These are phyloP conservation scores for Lenzites betulinus DNA, from an alignment of 768 basidiomycete genomes.

Conservation along the genomic window DNA sequence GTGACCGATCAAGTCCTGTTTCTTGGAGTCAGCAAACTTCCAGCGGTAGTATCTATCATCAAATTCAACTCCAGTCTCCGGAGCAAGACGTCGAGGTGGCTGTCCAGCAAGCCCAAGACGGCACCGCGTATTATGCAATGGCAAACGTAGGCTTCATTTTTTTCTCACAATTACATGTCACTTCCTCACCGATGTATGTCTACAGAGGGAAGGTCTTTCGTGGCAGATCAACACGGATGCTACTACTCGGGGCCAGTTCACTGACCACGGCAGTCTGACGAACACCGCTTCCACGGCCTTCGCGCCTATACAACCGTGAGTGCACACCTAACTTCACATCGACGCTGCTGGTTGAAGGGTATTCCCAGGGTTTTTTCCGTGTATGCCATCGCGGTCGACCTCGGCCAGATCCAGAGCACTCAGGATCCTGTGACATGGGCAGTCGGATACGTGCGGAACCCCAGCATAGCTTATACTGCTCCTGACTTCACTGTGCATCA, in stretches of 20 bases:
- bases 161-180: not conserved
- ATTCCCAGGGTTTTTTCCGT: slow-evolving; percentile 17
- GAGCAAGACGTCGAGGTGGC: slow-evolving; percentile 2
- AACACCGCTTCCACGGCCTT: slow-evolving; percentile 11
- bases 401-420: slow-evolving; percentile 26
- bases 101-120: slow-evolving; percentile 17
- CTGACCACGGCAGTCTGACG: slow-evolving; percentile 17
- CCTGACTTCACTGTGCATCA: slow-evolving; percentile 12
- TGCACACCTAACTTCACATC: not conserved
- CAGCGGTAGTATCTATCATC: slow-evolving; percentile 11
- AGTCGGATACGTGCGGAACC: slow-evolving; percentile 31
- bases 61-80: slow-evolving; percentile 9
- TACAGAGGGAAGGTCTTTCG: slow-evolving; percentile 2
- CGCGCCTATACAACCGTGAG: slow-evolving; percentile 20
- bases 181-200: not conserved
- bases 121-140: slow-evolving; percentile 19
- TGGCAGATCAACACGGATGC: slow-evolving; percentile 18
- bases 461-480: slow-evolving; percentile 26
- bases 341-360: not conserved
- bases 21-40: slow-evolving; percentile 14
- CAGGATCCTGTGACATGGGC: slow-evolving; percentile 29
- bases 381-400: slow-evolving; percentile 30
- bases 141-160: not conserved
- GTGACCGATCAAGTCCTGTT: slow-evolving; percentile 1
- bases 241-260: slow-evolving; percentile 22